A percentile compares a stretch with the other conserved stretches of the same genome.
phyloP scores from a whole-genome alignment of 1,284 basidiomycete species.

The Irpex rosettiformis region DNA sequence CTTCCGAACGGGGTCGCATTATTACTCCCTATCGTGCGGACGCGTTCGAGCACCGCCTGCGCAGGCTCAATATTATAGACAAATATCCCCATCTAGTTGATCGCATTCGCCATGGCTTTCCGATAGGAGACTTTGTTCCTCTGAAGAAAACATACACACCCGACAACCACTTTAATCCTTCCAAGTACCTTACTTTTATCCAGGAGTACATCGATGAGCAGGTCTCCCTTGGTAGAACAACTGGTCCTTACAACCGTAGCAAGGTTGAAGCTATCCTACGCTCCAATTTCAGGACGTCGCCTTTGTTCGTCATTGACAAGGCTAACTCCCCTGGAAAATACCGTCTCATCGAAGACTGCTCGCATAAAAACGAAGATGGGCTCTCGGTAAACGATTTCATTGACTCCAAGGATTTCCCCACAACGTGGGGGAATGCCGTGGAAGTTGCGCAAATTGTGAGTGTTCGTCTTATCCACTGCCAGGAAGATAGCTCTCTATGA shows the following conservation, averaged over 20 bases:
- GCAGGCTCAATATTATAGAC: neutral
- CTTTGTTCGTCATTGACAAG: constrained; percentile 18
- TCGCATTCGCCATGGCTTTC: neutral
- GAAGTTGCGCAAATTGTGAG: constrained; percentile 30
- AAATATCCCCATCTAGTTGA: neutral
- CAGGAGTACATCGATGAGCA: neutral
- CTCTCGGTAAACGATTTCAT: constrained; percentile 29
- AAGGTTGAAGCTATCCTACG: constrained; percentile 24
- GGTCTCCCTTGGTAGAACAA: neutral
- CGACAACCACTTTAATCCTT: neutral
- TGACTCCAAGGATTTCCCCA: constrained; percentile 30
- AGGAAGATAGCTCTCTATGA: no score
- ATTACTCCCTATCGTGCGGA: neutral
- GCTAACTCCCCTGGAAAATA: constrained; percentile 5
- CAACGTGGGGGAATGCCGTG: constrained; percentile 25
- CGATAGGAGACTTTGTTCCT: neutral
- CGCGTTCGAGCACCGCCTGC: neutral
- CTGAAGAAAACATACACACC: neutral
- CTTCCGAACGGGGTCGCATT: neutral
- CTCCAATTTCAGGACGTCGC: constrained; percentile 21
- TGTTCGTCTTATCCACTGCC: no score
- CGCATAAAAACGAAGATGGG: constrained; percentile 5
- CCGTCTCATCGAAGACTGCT: constrained; percentile 11
- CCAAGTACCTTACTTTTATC: neutral
- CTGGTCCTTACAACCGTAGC: neutral